Conservation (phyloP, 2,329 filamentous ascomycete genomes). For the Sordariomycetes sp. region DNA sequence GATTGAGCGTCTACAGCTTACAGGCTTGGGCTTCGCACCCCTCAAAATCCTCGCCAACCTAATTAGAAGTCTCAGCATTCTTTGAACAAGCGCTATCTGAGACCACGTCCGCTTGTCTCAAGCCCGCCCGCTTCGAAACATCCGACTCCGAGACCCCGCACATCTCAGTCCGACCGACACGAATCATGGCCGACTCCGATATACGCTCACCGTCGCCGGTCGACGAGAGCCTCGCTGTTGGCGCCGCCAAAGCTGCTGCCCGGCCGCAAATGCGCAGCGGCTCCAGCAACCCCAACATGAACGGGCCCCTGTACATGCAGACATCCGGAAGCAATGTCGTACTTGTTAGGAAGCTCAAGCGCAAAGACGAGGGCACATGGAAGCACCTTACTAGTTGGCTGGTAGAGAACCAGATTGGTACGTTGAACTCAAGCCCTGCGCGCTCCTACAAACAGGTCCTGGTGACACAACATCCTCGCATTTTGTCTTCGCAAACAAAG, state of each 20-base stretch:
- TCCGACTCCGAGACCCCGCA: too few species aligned
- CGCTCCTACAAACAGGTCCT: too few species aligned
- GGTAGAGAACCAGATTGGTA: slow-evolving; percentile 74
- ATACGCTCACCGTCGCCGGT: slow-evolving; percentile 14
- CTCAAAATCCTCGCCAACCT: too few species aligned
- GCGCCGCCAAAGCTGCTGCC: slow-evolving; percentile 10
- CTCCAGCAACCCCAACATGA: slow-evolving; percentile 33
- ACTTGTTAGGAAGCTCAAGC: slow-evolving; percentile 47
- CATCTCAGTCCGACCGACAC: slow-evolving; percentile 1
- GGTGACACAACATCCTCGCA: too few species aligned
- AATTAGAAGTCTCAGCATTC: too few species aligned
- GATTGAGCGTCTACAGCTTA: too few species aligned
- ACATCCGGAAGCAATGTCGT: slow-evolving; percentile 40
- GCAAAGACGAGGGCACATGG: slow-evolving; percentile 52
- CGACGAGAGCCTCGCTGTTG: slow-evolving; percentile 12
- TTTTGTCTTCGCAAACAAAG: too few species aligned
- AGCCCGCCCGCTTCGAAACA: background rate
- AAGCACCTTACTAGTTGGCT: slow-evolving; percentile 59
- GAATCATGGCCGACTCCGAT: slow-evolving; percentile 13
- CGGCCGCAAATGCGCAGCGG: slow-evolving; percentile 19
- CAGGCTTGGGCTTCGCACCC: too few species aligned
- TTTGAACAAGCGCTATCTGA: too few species aligned
- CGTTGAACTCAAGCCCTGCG: slow-evolving; percentile 21
- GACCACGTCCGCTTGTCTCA: too few species aligned
- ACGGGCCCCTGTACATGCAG: slow-evolving; percentile 50